phyloP scores from a whole-genome alignment of 768 basidiomycete genomes.

The Lentinula guzmanii region DNA sequence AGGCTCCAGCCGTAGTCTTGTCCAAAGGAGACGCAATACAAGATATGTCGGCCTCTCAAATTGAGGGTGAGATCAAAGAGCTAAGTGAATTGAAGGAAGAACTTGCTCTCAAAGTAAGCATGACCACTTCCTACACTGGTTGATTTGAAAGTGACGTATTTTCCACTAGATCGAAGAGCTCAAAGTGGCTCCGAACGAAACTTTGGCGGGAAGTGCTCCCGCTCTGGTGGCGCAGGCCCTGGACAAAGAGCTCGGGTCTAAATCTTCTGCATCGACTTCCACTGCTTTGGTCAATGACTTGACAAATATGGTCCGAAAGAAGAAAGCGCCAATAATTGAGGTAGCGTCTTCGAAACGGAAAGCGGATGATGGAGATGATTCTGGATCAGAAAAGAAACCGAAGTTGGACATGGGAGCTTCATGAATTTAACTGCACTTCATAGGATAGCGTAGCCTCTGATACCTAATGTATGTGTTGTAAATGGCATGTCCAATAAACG shows the following conservation, averaged over 20 bases:
- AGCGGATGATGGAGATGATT: constrained; percentile 52
- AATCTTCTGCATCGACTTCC: constrained; percentile 24
- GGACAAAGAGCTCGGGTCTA: constrained; percentile 61
- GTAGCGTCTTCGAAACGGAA: constrained; percentile 52
- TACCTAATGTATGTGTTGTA: too few species aligned
- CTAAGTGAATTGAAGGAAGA: constrained; percentile 72
- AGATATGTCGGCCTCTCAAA: constrained; percentile 67
- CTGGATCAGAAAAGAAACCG: constrained; percentile 58
- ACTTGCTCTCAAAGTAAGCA: constrained; percentile 70
- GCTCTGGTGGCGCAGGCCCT: constrained; percentile 66
- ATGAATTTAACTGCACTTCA: neutral
- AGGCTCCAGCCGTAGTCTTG: constrained; percentile 38
- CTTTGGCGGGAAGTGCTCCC: constrained; percentile 50
- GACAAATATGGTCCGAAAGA: constrained; percentile 82
- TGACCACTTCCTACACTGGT: neutral
- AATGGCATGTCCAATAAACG: neutral
- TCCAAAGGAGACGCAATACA: constrained; percentile 50
- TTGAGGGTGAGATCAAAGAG: constrained; percentile 77
- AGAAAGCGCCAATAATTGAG: constrained; percentile 47
- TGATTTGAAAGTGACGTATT: neutral
- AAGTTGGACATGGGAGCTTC: constrained; percentile 35
- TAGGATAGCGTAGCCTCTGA: neutral
- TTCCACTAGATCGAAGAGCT: constrained; percentile 77
- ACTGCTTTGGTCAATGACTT: constrained; percentile 67
- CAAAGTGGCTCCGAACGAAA: constrained; percentile 70